Conservation (phyloP, 805 yeast genomes). For the Cyberlindnera maritima region DNA sequence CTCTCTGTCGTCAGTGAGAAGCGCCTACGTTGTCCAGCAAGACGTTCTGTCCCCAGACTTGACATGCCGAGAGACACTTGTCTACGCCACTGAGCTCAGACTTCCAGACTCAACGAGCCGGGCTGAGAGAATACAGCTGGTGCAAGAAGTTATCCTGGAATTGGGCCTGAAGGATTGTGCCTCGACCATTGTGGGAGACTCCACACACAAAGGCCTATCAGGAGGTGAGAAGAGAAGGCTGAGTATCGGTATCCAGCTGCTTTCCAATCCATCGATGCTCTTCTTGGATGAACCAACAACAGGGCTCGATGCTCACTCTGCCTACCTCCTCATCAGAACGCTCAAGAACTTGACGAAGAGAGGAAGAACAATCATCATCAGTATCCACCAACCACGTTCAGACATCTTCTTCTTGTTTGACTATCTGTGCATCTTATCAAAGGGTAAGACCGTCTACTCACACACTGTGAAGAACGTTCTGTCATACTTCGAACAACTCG, state of each 20-base stretch:
- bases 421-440: conserved; percentile 62
- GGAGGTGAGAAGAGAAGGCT: conserved; percentile 86
- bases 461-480: conserved; percentile 43
- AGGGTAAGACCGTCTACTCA: conserved; percentile 47
- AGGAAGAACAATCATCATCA: conserved; percentile 72
- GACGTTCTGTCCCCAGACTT: conserved; percentile 71
- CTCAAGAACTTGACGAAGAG: conserved; percentile 54
- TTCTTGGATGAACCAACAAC: conserved; percentile 86
- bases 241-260: conserved; percentile 77
- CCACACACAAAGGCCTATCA: conserved; percentile 56
- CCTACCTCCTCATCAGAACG: conserved; percentile 60
- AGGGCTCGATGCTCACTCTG: conserved; percentile 80
- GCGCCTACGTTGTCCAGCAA: conserved; percentile 72
- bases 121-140: conserved; percentile 45
- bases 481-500: conserved; percentile 43
- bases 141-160: conserved; percentile 61
- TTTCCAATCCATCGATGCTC: conserved; percentile 72
- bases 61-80: conserved; percentile 70
- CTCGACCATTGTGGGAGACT: conserved; percentile 59
- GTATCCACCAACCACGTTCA: conserved; percentile 84
- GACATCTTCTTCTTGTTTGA: conserved; percentile 76
- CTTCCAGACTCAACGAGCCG: conserved; percentile 45
- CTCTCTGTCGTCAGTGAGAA: conserved; percentile 22
- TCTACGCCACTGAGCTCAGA: conserved; percentile 71
- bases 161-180: conserved; percentile 70